A percentile compares a stretch with the other conserved stretches of the same genome.
These are phyloP conservation scores for Tetradesmus lagerheimii DNA, from an alignment of 139 green algal species.

Conservation along the genomic window DNA sequence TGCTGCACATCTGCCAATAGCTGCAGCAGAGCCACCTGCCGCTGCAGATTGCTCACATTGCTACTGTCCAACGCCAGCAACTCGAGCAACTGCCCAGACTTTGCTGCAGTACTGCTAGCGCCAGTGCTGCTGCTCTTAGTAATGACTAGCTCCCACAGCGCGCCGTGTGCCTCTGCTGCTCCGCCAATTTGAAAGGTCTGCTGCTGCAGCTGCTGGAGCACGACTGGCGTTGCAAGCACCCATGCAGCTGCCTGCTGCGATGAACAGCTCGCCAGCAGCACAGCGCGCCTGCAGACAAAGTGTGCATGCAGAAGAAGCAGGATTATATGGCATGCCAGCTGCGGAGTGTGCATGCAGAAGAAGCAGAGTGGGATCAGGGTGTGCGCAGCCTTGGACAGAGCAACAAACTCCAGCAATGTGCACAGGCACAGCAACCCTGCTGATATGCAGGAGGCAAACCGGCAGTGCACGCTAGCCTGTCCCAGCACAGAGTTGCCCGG, in stretches of 20 bases:
- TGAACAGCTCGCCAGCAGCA: conserved; percentile 48
- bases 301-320: background rate
- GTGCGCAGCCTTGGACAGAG: too few relatives aligned
- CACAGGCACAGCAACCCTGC: too few relatives aligned
- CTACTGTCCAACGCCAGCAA: background rate
- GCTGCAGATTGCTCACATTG: conserved; percentile 11
- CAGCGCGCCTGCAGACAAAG: conserved; percentile 36
- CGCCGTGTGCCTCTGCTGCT: conserved; percentile 53
- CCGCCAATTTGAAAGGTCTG: conserved; percentile 7
- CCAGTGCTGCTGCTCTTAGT: conserved; percentile 4
- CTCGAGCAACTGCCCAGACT: background rate
- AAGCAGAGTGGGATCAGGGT: too few relatives aligned
- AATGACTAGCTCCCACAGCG: conserved; percentile 53
- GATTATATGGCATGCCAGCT: background rate
- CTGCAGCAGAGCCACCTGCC: conserved; percentile 24
- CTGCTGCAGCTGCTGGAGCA: conserved; percentile 35
- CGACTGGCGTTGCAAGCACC: conserved; percentile 56
- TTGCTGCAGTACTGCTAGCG: background rate
- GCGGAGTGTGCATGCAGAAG: too few relatives aligned
- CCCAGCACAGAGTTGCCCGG: too few relatives aligned
- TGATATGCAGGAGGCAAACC: too few relatives aligned
- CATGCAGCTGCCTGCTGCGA: conserved; percentile 40
- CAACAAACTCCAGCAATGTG: too few relatives aligned
- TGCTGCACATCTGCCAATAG: conserved; percentile 27
- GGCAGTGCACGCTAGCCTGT: too few relatives aligned